phyloP scores from a whole-genome alignment of 495 filamentous ascomycete genomes.

The Hyaloscypha bicolor region DNA sequence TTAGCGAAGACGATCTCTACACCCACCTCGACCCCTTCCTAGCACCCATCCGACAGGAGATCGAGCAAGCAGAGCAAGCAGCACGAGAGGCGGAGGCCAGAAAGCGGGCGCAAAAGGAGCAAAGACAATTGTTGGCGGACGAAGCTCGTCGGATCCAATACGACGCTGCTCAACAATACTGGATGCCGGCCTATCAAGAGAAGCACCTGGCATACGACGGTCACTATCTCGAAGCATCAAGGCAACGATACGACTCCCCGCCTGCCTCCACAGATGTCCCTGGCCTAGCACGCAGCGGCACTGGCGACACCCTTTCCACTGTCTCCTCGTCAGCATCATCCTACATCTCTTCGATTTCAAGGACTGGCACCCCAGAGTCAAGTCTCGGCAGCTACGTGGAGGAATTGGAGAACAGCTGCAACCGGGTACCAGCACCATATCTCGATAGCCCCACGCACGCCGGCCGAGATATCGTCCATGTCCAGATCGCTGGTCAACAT shows the following conservation, averaged over 20 bases:
- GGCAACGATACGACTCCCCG: constrained; percentile 26
- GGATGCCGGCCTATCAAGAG: constrained; percentile 14
- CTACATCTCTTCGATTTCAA: constrained; percentile 15
- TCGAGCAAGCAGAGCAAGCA: constrained; percentile 22
- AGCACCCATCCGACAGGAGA: constrained; percentile 66
- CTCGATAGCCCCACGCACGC: constrained; percentile 8
- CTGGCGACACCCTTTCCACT: constrained; percentile 19
- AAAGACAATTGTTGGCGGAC: constrained; percentile 7
- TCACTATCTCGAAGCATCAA: constrained; percentile 15
- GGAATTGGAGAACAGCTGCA: constrained; percentile 9
- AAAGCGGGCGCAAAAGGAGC: constrained; percentile 16
- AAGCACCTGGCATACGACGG: constrained; percentile 15
- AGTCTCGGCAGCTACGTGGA: constrained; percentile 29
- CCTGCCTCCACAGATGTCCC: constrained; percentile 31
- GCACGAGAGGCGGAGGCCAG: constrained; percentile 13
- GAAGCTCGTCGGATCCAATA: constrained; percentile 13
- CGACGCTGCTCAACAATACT: constrained; percentile 21
- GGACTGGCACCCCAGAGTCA: constrained; percentile 31
- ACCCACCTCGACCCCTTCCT: constrained; percentile 87
- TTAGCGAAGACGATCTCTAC: constrained; percentile 83
- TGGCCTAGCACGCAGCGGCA: constrained; percentile 28
- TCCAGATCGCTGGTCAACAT: constrained; percentile 16
- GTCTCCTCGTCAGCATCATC: constrained; percentile 29
- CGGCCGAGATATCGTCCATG: constrained; percentile 19
- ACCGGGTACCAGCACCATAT: neutral